Conservation (phyloP, 1,139 yeast genomes). For the Protomyces arabidopsidicola region DNA sequence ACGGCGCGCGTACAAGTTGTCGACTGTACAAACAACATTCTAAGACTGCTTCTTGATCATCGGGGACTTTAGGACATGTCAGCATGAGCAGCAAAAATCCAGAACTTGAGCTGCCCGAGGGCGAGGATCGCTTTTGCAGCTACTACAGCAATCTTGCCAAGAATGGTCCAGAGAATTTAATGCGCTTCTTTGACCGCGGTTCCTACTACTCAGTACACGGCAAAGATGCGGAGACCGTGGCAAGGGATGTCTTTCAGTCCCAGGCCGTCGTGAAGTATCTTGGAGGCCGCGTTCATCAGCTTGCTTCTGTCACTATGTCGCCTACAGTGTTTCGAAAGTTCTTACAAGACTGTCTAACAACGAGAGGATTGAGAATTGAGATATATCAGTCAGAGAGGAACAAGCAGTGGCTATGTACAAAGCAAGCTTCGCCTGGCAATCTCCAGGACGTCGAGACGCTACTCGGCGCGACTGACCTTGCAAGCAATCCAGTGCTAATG, state of each 20-base stretch:
- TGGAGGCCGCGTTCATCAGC: constrained; percentile 45
- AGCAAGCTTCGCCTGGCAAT: constrained; percentile 86
- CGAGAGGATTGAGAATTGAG: constrained; percentile 70
- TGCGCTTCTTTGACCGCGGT: constrained; percentile 68
- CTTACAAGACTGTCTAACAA: constrained; percentile 61
- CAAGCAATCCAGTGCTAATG: constrained; percentile 65
- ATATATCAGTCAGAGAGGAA: constrained; percentile 52
- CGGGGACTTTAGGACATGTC: not conserved
- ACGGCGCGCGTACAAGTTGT: too few relatives aligned
- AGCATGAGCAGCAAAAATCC: not conserved
- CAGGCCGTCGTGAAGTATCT: constrained; percentile 66
- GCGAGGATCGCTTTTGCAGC: constrained; percentile 59
- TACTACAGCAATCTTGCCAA: constrained; percentile 53
- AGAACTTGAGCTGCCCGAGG: constrained; percentile 42
- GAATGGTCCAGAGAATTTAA: constrained; percentile 44
- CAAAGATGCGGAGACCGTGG: constrained; percentile 72
- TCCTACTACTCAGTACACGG: constrained; percentile 69
- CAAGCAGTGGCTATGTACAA: constrained; percentile 52
- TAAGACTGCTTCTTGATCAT: not conserved
- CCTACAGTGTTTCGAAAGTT: constrained; percentile 65
- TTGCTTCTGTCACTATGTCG: constrained; percentile 71
- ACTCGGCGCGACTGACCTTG: constrained; percentile 51
- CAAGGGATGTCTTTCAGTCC: constrained; percentile 78
- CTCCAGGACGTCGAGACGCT: constrained; percentile 74
- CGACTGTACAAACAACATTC: too few relatives aligned